Base-by-base conservation (phyloP, 257 asterid species). In the Oldenlandia corymbosa region DNA sequence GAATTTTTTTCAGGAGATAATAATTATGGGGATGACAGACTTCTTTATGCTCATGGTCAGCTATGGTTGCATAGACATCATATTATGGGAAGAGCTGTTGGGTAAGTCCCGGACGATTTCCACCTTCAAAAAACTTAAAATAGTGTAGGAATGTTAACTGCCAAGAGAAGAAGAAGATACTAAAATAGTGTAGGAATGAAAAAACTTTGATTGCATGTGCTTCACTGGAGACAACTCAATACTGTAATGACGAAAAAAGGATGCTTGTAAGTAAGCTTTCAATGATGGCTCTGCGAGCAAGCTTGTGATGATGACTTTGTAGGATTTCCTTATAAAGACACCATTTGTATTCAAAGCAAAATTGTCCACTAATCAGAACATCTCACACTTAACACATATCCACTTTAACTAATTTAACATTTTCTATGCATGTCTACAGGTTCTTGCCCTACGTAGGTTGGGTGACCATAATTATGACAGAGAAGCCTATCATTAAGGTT, bases 21-120 rank as follows among this genome's bases (percentile, higher is more conserved):
- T 69, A 93, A 93, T 74, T 80, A 77, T 69, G 96, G 93, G 64
- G 99, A 93, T 70, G 99, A 93, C 84, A 83, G 97, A 76, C 95
- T 84, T 79, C 84, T 93, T 46, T 93, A 93, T 68, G 99, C 99
- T 65, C 88, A 87, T 0, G 99, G 99, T 61, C 99, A 93, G 76
- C 95, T 79, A 46, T 93, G 99, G 99, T 79, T 93, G 66, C 84
- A 90, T 41, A 81, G 94, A 73, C 92, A 90, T 58, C 97, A 93
- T 71, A 90, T 93, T 60, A 88, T 93, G 99, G 99, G 99, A 68
- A 84, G 99, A 84, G 99, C 97, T 65, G 95, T 93, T 48, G 99
- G 99, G 99, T 93, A 72, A 90, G 90, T 77, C 76, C 63, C 45
- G 54, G 64, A 43, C 5, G 23, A 37, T 7, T 36, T 71, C 46